These are phyloP conservation scores for Venturia asperata DNA, from an alignment of 2,329 filamentous ascomycete species.

Conservation along the genomic window DNA sequence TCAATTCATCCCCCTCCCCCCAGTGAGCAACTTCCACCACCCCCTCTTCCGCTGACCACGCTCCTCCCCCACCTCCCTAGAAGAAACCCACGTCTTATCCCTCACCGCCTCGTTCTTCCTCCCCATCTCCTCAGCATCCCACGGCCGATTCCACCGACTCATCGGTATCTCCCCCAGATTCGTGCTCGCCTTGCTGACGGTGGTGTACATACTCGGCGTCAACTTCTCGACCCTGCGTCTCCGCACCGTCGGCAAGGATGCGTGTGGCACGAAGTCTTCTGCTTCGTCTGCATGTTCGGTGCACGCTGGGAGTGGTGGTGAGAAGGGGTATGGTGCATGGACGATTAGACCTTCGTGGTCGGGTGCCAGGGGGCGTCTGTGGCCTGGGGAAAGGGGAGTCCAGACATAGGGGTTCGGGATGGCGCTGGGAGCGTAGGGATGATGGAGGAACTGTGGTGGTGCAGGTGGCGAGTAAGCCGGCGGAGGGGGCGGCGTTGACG, in stretches of 20 bases:
- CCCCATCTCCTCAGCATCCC: constrained; percentile 37
- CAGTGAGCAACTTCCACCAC: constrained; percentile 8
- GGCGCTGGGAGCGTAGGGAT: not conserved
- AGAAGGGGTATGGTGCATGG: constrained; percentile 11
- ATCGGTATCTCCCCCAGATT: constrained; percentile 44
- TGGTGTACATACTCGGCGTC: constrained; percentile 35
- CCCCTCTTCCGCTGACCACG: constrained; percentile 1
- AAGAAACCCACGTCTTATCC: constrained; percentile 24
- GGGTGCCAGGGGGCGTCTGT: not conserved
- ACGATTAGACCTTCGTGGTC: constrained; percentile 13
- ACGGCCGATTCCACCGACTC: constrained; percentile 38
- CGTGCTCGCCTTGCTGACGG: constrained; percentile 38
- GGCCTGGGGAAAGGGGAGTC: not conserved
- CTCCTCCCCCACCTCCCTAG: not conserved
- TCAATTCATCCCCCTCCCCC: not conserved
- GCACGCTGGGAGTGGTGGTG: not conserved
- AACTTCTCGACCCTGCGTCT: constrained; percentile 12
- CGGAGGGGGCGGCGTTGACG: constrained; percentile 17
- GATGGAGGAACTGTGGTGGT: not conserved
- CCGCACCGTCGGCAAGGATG: not conserved
- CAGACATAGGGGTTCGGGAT: not conserved
- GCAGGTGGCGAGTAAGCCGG: constrained; percentile 8
- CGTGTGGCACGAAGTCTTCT: not conserved
- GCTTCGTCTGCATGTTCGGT: not conserved
- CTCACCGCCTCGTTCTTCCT: constrained; percentile 36